A percentile compares a stretch with the other conserved stretches of the same genome.
Conservation (phyloP, 2,329 filamentous ascomycete genomes). For the Diaporthe eres region DNA sequence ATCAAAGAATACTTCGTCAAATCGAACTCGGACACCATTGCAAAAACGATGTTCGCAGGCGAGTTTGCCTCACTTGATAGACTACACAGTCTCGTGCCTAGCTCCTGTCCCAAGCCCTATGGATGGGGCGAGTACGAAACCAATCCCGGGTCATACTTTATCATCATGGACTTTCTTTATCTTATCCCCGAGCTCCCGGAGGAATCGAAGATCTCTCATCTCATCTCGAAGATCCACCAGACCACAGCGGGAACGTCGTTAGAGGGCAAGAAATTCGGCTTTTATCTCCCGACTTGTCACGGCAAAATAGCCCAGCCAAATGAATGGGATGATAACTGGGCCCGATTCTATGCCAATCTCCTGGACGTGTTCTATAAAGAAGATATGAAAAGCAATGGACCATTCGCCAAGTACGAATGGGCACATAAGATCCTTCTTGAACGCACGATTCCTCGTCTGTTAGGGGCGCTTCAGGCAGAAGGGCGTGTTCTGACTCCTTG, state of each 20-base stretch:
- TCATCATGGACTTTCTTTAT: constrained; percentile 27
- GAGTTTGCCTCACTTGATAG: constrained; percentile 18
- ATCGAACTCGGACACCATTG: background rate
- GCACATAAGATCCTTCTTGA: background rate
- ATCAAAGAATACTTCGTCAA: constrained; percentile 26
- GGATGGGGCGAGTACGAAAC: constrained; percentile 19
- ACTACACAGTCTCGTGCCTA: background rate
- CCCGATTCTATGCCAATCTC: constrained; percentile 17
- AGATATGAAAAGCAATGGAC: constrained; percentile 19
- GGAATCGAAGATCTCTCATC: background rate
- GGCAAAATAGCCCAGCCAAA: constrained; percentile 31
- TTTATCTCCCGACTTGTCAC: constrained; percentile 23
- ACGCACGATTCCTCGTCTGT: constrained; percentile 17
- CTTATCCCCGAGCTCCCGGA: constrained; percentile 4
- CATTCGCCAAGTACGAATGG: background rate
- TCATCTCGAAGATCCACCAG: constrained; percentile 13
- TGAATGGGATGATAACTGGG: constrained; percentile 23
- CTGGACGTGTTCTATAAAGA: constrained; percentile 1
- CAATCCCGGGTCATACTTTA: constrained; percentile 11
- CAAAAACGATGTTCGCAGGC: background rate
- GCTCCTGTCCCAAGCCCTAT: constrained; percentile 12
- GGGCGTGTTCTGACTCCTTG: constrained; percentile 12
- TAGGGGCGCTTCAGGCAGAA: constrained; percentile 19
- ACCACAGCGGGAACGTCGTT: background rate
- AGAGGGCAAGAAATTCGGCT: constrained; percentile 17